Conservation (phyloP, 345 rosid genomes). For the Melaleuca quinquenervia region DNA sequence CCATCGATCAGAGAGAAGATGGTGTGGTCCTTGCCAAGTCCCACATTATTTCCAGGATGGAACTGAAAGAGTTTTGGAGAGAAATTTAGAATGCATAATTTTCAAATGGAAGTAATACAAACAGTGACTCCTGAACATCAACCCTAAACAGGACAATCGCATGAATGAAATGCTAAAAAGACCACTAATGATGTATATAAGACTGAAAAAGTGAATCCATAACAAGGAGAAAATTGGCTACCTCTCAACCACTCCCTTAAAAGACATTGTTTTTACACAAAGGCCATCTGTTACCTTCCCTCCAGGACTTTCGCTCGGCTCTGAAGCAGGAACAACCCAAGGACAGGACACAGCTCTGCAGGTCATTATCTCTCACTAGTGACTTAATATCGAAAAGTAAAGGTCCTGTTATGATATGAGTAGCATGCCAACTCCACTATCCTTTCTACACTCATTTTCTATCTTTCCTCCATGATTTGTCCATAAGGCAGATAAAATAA, state of each 20-base stretch:
- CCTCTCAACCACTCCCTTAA: neutral
- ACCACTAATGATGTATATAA: neutral
- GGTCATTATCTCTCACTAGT: neutral
- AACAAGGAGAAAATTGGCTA: neutral
- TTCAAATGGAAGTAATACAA: neutral
- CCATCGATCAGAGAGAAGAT: slow-evolving; percentile 87
- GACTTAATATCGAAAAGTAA: neutral
- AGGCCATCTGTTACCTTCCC: neutral
- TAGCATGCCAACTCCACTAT: neutral
- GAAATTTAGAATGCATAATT: neutral
- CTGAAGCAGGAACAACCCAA: neutral
- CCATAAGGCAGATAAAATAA: neutral
- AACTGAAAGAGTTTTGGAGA: slow-evolving; percentile 28
- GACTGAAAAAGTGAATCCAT: neutral
- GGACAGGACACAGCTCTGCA: neutral
- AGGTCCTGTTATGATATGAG: neutral
- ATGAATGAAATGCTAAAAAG: neutral
- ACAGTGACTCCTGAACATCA: neutral
- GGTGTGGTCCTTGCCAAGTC: slow-evolving; percentile 82
- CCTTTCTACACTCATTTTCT: neutral
- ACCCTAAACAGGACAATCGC: neutral
- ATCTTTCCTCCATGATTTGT: neutral
- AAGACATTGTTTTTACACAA: neutral
- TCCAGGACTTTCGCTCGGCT: neutral
- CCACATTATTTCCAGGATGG: slow-evolving; percentile 93